These are phyloP conservation scores for Trametes punicea DNA, from an alignment of 768 basidiomycete genomes.

Conservation along the genomic window DNA sequence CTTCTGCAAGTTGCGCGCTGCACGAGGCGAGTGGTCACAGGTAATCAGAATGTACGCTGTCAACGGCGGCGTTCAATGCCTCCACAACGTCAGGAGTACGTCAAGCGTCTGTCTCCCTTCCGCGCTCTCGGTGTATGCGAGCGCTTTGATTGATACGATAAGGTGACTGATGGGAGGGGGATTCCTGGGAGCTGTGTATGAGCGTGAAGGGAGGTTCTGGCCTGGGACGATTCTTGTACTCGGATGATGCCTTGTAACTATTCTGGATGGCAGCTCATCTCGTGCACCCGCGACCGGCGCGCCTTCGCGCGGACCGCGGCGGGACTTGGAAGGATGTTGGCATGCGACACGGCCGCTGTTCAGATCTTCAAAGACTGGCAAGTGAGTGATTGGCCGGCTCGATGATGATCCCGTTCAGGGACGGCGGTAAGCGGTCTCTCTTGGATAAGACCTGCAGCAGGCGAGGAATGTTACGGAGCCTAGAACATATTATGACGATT, in stretches of 20 bases:
- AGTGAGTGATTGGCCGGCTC: constrained; percentile 2
- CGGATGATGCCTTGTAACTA: constrained; percentile 14
- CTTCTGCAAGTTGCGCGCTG: not conserved
- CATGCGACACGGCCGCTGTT: constrained; percentile 12
- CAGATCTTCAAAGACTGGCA: constrained; percentile 6
- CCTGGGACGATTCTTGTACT: constrained; percentile 13
- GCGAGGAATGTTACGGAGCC: constrained; percentile 9
- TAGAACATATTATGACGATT: not conserved
- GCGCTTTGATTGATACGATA: constrained; percentile 24
- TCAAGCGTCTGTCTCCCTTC: constrained; percentile 12
- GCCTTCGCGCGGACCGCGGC: not conserved
- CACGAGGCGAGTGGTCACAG: constrained; percentile 12
- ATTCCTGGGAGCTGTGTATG: constrained; percentile 15
- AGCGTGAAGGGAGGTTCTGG: constrained; percentile 20
- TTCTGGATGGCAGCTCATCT: constrained; percentile 12
- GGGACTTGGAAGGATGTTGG: not conserved
- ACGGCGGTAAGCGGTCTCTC: constrained; percentile 7
- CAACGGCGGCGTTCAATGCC: constrained; percentile 15
- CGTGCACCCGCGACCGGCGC: constrained; percentile 14
- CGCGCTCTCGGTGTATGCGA: constrained; percentile 2
- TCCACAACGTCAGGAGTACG: constrained; percentile 23
- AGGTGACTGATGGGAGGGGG: constrained; percentile 24
- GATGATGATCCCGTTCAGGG: constrained; percentile 16
- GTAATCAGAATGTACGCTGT: constrained; percentile 20
- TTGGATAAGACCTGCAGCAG: not conserved